Conservation (phyloP, 768 basidiomycete species). For the Hemileccinum rubropunctum region DNA sequence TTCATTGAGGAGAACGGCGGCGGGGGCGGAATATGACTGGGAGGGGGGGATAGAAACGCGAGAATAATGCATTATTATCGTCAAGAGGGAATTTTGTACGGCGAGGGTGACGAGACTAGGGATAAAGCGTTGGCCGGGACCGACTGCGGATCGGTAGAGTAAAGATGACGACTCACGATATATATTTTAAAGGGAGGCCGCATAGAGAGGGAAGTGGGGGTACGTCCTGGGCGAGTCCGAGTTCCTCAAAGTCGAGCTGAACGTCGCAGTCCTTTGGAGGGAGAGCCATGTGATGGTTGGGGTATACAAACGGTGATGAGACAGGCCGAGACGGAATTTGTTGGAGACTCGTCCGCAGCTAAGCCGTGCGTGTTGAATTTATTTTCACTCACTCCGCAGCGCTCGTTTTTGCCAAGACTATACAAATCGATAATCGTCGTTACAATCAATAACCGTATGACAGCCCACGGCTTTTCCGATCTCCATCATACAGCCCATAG, state of each 20-base stretch:
- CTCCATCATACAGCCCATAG: constrained; percentile 68
- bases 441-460: constrained; percentile 26
- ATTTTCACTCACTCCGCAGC: constrained; percentile 20
- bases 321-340: not conserved
- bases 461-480: constrained; percentile 47
- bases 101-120: constrained; percentile 77
- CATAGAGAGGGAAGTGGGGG: constrained; percentile 52
- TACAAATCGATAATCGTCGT: constrained; percentile 16
- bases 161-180: constrained; percentile 55
- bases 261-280: constrained; percentile 30
- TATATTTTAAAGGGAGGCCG: constrained; percentile 75
- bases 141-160: constrained; percentile 5
- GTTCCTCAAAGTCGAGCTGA: constrained; percentile 45
- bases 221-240: constrained; percentile 39
- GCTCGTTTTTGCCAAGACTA: constrained; percentile 9
- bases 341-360: constrained; percentile 10
- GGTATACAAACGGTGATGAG: constrained; percentile 18
- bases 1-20: constrained; percentile 93
- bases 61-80: constrained; percentile 97
- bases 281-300: constrained; percentile 27
- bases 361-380: constrained; percentile 10
- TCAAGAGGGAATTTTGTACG: constrained; percentile 86
- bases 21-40: constrained; percentile 85
- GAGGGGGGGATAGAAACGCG: constrained; percentile 76
- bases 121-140: not conserved